Evolutionary conservation across 768 basidiomycete genomes (phyloP), one percentile per base, ranked within the genome.

Genomic region (Boletus huronensis): DNA sequence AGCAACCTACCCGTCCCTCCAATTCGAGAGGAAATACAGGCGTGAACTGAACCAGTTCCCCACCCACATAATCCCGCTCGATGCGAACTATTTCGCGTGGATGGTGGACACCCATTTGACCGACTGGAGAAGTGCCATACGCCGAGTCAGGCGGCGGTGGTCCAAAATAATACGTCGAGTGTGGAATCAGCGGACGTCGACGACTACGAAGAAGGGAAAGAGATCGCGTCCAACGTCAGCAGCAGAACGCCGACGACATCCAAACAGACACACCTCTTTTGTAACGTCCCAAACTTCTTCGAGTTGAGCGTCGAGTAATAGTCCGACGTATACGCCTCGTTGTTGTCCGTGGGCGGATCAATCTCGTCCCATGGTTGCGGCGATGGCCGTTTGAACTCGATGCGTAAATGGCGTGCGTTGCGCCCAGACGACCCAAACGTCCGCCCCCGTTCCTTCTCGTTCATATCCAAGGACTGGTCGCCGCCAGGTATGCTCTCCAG

Each of bases 41-140:
- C 32, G 90, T 80, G 70, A 99, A 97, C 72, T 98, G 96, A 29
- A 85, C 81, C 7, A 95, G 76, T 67, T 98, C 96, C 3, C 96
- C 97, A 1, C 86, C 85, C 14, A 77, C 82, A 69, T 97, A 99
- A 70, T 99, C 97, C 50, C 97, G 75, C 70, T 98, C 96, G 39
- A 99, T 76, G 42, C 96, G 79, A 48, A 99, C 75, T 54, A 99
- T 82, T 74, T 98, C 96, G 50, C 95, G 84, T 16, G 96, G 95
- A 61, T 91, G 85, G 67, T 97, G 91, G 23, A 87, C 72, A 3
- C 94, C 95, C 53, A 98, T 88, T 48, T 87, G 85, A 1, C 96
- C 96, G 6, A 87, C 73, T 9, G 92, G 92, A 2, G 78, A 72
- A 0, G 88, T 90, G 3, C 91, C 90, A 67, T 82, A 97, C 28